A percentile compares a stretch with the other conserved stretches of the same genome.
Conservation (phyloP, 345 rosid species). For the Lepidium africanum region DNA sequence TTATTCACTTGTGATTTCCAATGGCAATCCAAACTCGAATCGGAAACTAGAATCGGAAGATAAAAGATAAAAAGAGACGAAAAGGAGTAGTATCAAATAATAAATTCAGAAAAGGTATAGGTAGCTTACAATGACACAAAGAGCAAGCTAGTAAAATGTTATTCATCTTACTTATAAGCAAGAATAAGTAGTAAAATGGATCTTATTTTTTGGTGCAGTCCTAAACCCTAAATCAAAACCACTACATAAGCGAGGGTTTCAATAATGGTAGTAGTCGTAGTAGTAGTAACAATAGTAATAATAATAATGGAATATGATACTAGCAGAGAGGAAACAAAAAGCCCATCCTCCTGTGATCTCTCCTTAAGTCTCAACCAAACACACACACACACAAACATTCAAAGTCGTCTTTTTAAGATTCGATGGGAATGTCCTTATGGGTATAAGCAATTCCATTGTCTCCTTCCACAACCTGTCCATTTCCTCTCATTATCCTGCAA, state of each 20-base stretch:
- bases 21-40: neutral
- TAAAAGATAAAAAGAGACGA: neutral
- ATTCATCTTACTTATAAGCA: constrained; percentile 23
- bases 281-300: neutral
- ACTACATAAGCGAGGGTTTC: constrained; percentile 30
- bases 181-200: constrained; percentile 16
- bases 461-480: constrained; percentile 90
- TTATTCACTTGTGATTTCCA: neutral
- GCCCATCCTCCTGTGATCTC: constrained; percentile 19
- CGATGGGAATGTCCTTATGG: constrained; percentile 53
- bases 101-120: constrained; percentile 7
- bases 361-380: constrained; percentile 12
- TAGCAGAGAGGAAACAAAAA: constrained; percentile 28
- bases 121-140: constrained; percentile 19
- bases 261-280: neutral
- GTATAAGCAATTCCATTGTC: constrained; percentile 68
- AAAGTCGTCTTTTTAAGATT: constrained; percentile 14
- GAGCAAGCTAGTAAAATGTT: constrained; percentile 12
- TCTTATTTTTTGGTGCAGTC: constrained; percentile 25
- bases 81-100: neutral
- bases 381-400: neutral
- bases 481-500: constrained; percentile 89
- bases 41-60: neutral
- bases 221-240: constrained; percentile 28
- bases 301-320: constrained; percentile 9